Percentiles rank a stretch among this genome's conserved stretches.
phyloP scores from a whole-genome alignment of 78 protist genomes.

The Polysphondylium violaceum region DNA sequence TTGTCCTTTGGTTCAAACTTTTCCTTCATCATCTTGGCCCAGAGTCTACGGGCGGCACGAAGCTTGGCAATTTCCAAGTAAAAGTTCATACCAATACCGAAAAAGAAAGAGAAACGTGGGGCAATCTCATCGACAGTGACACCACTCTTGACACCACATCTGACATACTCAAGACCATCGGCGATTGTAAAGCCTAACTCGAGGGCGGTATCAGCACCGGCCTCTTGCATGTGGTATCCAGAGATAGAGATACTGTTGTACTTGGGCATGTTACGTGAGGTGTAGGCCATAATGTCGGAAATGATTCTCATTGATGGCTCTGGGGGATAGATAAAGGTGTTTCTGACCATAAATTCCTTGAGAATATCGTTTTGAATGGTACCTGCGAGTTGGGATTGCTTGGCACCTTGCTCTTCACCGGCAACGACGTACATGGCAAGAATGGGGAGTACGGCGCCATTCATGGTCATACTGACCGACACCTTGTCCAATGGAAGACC shows the following conservation, averaged over 20 bases:
- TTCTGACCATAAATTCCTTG: slow-evolving; percentile 92
- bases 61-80: slow-evolving; percentile 97
- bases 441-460: slow-evolving; percentile 99
- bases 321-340: slow-evolving; percentile 98
- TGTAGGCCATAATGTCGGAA: slow-evolving; percentile 96
- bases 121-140: slow-evolving; percentile 95
- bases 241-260: slow-evolving; percentile 98
- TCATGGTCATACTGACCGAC: slow-evolving; percentile 98
- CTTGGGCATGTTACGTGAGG: slow-evolving; percentile 95
- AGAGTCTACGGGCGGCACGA: slow-evolving; percentile 98
- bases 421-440: slow-evolving; percentile 97
- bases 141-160: slow-evolving; percentile 79
- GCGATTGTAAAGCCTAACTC: slow-evolving; percentile 98
- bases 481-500: slow-evolving; percentile 72
- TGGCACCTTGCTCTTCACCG: slow-evolving; percentile 94
- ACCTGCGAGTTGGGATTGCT: slow-evolving; percentile 91
- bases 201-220: slow-evolving; percentile 96
- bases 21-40: slow-evolving; percentile 94
- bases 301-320: slow-evolving; percentile 96
- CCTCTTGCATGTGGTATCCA: slow-evolving; percentile 99
- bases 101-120: slow-evolving; percentile 98
- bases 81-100: slow-evolving; percentile 98
- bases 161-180: slow-evolving; percentile 96
- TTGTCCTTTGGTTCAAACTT: slow-evolving; percentile 91
- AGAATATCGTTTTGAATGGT: slow-evolving; percentile 99